Evolutionary conservation across 352 stramenopile genomes (phyloP).

Genomic region (Thraustochytrium striatum): DNA sequence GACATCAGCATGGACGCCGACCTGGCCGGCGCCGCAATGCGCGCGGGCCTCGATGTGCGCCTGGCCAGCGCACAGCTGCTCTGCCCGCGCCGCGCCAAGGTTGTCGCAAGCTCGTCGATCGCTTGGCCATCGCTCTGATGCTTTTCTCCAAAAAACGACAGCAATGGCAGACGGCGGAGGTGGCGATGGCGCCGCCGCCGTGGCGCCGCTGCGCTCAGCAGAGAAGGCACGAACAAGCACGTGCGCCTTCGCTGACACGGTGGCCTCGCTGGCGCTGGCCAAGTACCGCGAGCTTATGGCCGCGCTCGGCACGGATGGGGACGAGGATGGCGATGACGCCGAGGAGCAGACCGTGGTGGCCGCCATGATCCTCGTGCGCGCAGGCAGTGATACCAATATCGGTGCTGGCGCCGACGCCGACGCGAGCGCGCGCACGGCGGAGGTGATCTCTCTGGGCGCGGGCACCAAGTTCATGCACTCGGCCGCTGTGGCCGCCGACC

Average conservation of each 20-base stretch:
- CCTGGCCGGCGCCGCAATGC: too few species aligned
- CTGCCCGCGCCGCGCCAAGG: too few species aligned
- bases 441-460: constrained; percentile 43
- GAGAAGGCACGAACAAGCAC: not conserved
- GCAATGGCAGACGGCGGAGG: too few species aligned
- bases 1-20: too few species aligned
- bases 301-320: not conserved
- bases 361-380: not conserved
- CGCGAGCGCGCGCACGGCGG: not conserved
- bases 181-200: too few species aligned
- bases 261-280: not conserved
- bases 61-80: too few species aligned
- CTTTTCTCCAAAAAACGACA: too few species aligned
- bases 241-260: constrained; percentile 15
- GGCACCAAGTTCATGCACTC: constrained; percentile 47
- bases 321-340: not conserved
- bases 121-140: too few species aligned
- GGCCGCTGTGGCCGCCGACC: not conserved
- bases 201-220: not conserved
- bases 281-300: not conserved
- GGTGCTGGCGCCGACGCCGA: not conserved
- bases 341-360: constrained; percentile 32
- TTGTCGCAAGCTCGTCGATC: too few species aligned
- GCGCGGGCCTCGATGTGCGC: too few species aligned
- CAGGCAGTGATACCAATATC: not conserved